Base-by-base conservation (phyloP, 441 rosid genomes). In the Populus hybrid region DNA sequence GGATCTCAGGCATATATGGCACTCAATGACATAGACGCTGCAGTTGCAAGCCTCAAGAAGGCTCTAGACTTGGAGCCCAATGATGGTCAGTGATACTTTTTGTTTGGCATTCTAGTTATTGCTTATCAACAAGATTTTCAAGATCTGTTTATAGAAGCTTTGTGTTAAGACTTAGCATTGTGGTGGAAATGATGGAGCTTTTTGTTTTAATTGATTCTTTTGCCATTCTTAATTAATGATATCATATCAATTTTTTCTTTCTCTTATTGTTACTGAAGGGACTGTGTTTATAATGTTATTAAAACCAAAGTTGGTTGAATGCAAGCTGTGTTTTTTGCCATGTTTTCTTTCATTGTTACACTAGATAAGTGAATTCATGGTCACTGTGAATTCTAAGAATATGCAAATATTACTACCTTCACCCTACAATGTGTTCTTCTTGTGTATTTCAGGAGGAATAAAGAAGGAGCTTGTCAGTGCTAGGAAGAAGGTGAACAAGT, bases 1-100 rank as follows among this genome's bases (percentile, higher is more conserved):
- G 28, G 57, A 40, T 73, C 8, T 53, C 83, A 84, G 87, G 87
- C 86, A 63, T 81, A 81, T 61, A 81, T 84, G 83, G 84, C 86
- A 32, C 87, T 83, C 42, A 78, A 85, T 74, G 88, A 84, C 67
- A 75, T 85, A 18, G 88, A 87, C 69, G 75, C 83, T 74, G 88
- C 90, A 23, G 87, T 80, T 10, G 86, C 82, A 59, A 87, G 88
- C 84, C 84, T 87, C 80, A 75, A 80, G 64, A 85, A 82, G 87
- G 86, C 90, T 32, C 65, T 84, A 73, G 81, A 78, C 12, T 79
- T 87, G 80, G 90, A 87, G 81, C 90, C 88, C 3, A 79, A 82
- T 81, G 87, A 87, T 76, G 86, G 88, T 87, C 21, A 77, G 81
- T 75, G 70, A 34, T 67, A 36, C n/a, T 67, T 24, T 23, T 34